Percentiles rank a stretch among this genome's conserved stretches.
phyloP scores from a whole-genome alignment of 2,329 filamentous ascomycete species.

The Chrysosporium keratinophilum region DNA sequence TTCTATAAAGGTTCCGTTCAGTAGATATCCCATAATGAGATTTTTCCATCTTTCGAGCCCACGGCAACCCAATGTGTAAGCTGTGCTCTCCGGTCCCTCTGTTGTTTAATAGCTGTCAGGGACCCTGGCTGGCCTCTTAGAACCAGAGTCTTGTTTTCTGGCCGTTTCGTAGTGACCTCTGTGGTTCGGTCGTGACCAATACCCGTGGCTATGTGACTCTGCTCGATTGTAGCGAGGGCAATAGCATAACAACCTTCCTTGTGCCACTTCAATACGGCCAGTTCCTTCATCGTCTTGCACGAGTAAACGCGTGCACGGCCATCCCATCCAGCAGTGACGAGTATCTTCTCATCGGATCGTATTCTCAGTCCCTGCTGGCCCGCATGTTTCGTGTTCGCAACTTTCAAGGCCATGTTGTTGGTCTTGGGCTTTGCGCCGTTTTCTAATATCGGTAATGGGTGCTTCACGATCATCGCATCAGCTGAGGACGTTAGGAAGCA shows the following conservation, averaged over 20 bases:
- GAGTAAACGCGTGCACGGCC: conserved; percentile 70
- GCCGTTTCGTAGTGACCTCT: conserved; percentile 3
- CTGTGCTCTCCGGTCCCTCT: conserved; percentile 54
- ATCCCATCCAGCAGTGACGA: conserved; percentile 93
- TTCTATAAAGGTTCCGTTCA: conserved; percentile 32
- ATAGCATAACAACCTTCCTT: conserved; percentile 74
- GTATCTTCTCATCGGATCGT: conserved; percentile 68
- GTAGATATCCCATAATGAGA: conserved; percentile 93
- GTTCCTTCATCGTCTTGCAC: conserved; percentile 65
- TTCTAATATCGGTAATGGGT: conserved; percentile 47
- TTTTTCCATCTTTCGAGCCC: conserved; percentile 88
- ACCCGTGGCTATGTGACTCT: conserved; percentile 1
- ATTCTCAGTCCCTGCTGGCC: conserved; percentile 75
- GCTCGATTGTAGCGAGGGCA: conserved; percentile 50
- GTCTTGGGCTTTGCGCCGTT: conserved; percentile 14
- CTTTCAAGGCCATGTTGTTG: conserved; percentile 44
- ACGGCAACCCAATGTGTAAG: conserved; percentile 78
- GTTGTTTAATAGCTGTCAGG: conserved; percentile 49
- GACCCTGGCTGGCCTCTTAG: conserved; percentile 16
- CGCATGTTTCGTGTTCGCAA: conserved; percentile 69
- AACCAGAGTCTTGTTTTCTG: conserved; percentile 9
- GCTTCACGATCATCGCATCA: conserved; percentile 67
- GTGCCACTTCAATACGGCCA: conserved; percentile 93
- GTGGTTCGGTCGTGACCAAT: neutral
- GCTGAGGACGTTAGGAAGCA: conserved; percentile 72